Conservation (phyloP, 805 yeast species). For the Candida nemodendra region DNA sequence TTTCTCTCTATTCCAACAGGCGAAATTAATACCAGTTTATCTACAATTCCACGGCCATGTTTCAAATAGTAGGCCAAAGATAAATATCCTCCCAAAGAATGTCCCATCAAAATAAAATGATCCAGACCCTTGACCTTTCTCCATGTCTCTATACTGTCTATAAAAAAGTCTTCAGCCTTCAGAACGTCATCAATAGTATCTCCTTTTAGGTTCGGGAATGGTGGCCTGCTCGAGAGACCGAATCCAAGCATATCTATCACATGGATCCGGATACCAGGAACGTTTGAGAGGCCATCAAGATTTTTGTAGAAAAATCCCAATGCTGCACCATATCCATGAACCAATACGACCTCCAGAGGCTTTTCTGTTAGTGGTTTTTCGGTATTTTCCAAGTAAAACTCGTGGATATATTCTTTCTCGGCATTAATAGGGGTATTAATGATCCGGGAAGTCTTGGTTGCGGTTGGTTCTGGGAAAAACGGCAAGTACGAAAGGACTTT, state of each 20-base stretch:
- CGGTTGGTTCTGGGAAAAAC: slow-evolving; percentile 55
- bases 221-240: slow-evolving; percentile 65
- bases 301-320: slow-evolving; percentile 77
- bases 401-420: slow-evolving; percentile 58
- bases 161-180: slow-evolving; percentile 56
- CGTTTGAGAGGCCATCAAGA: slow-evolving; percentile 48
- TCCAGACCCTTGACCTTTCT: slow-evolving; percentile 46
- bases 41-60: slow-evolving; percentile 48
- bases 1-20: slow-evolving; percentile 79
- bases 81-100: slow-evolving; percentile 78
- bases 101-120: slow-evolving; percentile 65
- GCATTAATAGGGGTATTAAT: slow-evolving; percentile 55
- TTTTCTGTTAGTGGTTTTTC: slow-evolving; percentile 20
- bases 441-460: slow-evolving; percentile 41
- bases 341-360: slow-evolving; percentile 49
- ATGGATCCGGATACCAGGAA: slow-evolving; percentile 59
- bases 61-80: slow-evolving; percentile 62
- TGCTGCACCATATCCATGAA: slow-evolving; percentile 94
- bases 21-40: slow-evolving; percentile 60
- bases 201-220: slow-evolving; percentile 28
- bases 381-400: slow-evolving; percentile 55
- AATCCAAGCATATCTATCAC: slow-evolving; percentile 72
- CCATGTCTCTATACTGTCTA: slow-evolving; percentile 65
- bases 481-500: slow-evolving; percentile 56
- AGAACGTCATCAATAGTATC: slow-evolving; percentile 38